Evolutionary conservation across 306 rosid genomes (phyloP).

Genomic region (Rosa chinensis): DNA sequence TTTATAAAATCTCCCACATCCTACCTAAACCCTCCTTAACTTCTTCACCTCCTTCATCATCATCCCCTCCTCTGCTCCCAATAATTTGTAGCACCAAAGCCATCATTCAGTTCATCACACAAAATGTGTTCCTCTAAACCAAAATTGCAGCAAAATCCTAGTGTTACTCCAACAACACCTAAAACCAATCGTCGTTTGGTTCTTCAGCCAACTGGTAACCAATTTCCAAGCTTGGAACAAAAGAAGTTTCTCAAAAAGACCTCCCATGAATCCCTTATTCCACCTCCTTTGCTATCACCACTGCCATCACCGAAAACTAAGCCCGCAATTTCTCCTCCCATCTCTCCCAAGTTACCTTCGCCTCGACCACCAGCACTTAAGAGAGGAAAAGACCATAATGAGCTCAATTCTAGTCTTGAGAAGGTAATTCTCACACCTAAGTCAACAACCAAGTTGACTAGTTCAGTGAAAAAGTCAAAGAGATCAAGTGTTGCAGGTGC

Average conservation of each 20-base stretch:
- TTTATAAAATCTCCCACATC: constrained; percentile 18
- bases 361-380: constrained; percentile 32
- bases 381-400: constrained; percentile 31
- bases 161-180: neutral
- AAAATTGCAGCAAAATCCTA: constrained; percentile 7
- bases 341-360: constrained; percentile 35
- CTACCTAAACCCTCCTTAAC: constrained; percentile 16
- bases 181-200: constrained; percentile 26
- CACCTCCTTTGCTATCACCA: constrained; percentile 16
- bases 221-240: constrained; percentile 27
- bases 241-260: constrained; percentile 14
- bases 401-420: constrained; percentile 28
- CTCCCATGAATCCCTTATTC: constrained; percentile 6
- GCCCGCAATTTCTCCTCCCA: constrained; percentile 27
- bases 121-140: constrained; percentile 30
- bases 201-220: constrained; percentile 32
- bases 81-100: neutral
- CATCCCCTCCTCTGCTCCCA: neutral
- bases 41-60: constrained; percentile 8
- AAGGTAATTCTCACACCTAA: constrained; percentile 18
- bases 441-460: constrained; percentile 5
- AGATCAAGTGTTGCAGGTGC: constrained; percentile 2
- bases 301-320: constrained; percentile 16
- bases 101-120: neutral
- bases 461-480: constrained; percentile 27